These are phyloP conservation scores for Excoecaria cochinchinensis DNA, from an alignment of 345 rosid genomes.

Conservation along the genomic window DNA sequence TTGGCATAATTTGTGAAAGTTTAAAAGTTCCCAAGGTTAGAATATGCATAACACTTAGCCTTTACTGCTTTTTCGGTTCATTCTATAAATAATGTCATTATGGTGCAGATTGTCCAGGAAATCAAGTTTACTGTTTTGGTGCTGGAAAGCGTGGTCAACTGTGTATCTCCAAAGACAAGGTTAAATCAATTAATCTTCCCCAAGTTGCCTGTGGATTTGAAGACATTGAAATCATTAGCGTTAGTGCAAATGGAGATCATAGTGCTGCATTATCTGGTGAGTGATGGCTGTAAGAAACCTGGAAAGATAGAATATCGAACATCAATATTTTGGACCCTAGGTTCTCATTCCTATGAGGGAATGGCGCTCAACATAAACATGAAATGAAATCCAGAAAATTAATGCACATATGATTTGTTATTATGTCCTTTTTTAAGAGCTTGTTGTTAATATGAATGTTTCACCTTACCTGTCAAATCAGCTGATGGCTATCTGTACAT, in stretches of 20 bases:
- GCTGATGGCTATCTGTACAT: slow-evolving; percentile 58
- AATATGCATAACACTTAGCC: not conserved
- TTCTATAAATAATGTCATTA: slow-evolving; percentile 5
- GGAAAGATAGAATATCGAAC: not conserved
- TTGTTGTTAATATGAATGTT: slow-evolving; percentile 3
- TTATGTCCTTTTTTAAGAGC: not conserved
- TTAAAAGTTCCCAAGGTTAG: not conserved
- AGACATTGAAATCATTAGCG: slow-evolving; percentile 42
- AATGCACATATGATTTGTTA: not conserved
- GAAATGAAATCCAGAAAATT: not conserved
- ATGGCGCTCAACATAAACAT: not conserved
- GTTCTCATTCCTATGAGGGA: slow-evolving; percentile 1
- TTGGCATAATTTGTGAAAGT: not conserved
- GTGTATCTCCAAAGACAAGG: slow-evolving; percentile 46
- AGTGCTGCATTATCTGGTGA: slow-evolving; percentile 77
- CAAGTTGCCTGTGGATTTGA: slow-evolving; percentile 50
- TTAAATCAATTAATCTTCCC: slow-evolving; percentile 55
- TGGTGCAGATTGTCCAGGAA: slow-evolving; percentile 34
- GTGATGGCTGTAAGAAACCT: not conserved
- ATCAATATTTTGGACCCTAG: not conserved
- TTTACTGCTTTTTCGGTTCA: not conserved
- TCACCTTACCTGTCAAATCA: slow-evolving; percentile 30
- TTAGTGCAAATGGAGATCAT: slow-evolving; percentile 82
- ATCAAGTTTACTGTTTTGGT: slow-evolving; percentile 74
- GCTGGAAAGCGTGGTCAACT: slow-evolving; percentile 87